These are phyloP conservation scores for Coemansia aciculifera DNA, from an alignment of 192 early-diverging fungal genomes.

Conservation along the genomic window DNA sequence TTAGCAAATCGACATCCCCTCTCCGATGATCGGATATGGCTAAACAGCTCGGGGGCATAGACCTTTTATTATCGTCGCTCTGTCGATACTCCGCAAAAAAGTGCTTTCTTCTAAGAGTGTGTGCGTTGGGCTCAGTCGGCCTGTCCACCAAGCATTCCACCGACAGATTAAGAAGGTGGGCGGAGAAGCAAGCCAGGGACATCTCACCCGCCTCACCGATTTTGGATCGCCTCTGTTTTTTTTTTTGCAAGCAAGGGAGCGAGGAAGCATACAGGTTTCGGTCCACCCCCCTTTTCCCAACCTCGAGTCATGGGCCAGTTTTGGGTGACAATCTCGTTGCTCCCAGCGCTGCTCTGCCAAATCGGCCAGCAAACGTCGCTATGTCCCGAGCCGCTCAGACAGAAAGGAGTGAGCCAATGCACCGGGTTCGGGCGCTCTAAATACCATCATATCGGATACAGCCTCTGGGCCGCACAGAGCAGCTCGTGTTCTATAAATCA, in stretches of 20 bases:
- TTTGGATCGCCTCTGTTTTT: not conserved
- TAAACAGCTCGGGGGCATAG: not conserved
- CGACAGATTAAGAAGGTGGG: not conserved
- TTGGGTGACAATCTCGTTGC: not conserved
- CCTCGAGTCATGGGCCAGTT: slow-evolving; percentile 5
- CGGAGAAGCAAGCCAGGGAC: not conserved
- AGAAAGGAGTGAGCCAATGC: not conserved
- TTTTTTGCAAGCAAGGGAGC: not conserved
- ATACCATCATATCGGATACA: not conserved
- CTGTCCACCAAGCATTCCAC: not conserved
- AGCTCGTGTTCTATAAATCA: not conserved
- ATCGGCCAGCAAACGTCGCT: not conserved
- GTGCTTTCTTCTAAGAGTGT: slow-evolving; percentile 4
- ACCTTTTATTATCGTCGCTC: not conserved
- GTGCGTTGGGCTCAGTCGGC: not conserved
- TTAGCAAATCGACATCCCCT: not conserved
- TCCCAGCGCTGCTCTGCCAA: not conserved
- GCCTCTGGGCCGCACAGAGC: not conserved
- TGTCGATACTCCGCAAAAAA: not conserved
- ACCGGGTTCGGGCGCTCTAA: not conserved
- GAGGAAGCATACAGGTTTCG: not conserved
- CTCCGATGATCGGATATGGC: slow-evolving; percentile 11
- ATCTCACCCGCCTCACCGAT: not conserved
- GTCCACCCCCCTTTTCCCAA: not conserved
- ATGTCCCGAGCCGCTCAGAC: not conserved